Base-by-base conservation (phyloP, 2,329 filamentous ascomycete species). In the Mariannaea sp. region DNA sequence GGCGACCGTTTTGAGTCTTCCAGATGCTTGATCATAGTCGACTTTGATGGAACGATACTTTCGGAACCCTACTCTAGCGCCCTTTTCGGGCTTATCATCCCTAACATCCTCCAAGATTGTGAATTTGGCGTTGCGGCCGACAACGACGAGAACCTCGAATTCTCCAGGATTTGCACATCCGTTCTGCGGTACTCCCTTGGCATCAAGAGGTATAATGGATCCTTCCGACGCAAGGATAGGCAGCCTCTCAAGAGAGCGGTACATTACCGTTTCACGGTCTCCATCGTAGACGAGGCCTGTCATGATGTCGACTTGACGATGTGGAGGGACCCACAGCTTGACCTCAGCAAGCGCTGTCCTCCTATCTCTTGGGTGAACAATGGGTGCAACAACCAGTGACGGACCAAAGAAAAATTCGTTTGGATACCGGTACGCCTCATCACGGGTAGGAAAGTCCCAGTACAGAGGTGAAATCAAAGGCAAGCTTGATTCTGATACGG, bases 381-480 rank as follows among this genome's bases (percentile, higher is more conserved):
- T 79, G 0, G 84, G 84, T 0, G 75, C 75, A 0, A 85, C 80
- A 3, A 87, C 68, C 12, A 87, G 67, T 20, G 80, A 72, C 0
- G 77, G 75, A 2, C 84, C 84, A 58, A 86, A 86, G 59, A 76
- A 77, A 65, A 80, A 87, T 64, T 86, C 75, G 57, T 84, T 86
- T 0, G 77, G 78, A 1, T 80, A 74, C 1, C 67, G 60, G 66
- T 87, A 87, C 0, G 84, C 82, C 51, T 80, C 77, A 1, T 81
- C 75, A 0, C 66, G 62, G 1, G 76, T 71, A 0, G 81, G 79
- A 55, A 80, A 79, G 36, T 76, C 73, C 84, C 84, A 87, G 70
- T 87, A 87, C 72, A 87, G 74, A 1, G 84, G 84, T 64, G 82
- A 79, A 1, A 86, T 68, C 2, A 87, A 66, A 0, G 83, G 83